These are phyloP conservation scores for Epichloe sibirici DNA, from an alignment of 2,329 filamentous ascomycete species.

Conservation along the genomic window DNA sequence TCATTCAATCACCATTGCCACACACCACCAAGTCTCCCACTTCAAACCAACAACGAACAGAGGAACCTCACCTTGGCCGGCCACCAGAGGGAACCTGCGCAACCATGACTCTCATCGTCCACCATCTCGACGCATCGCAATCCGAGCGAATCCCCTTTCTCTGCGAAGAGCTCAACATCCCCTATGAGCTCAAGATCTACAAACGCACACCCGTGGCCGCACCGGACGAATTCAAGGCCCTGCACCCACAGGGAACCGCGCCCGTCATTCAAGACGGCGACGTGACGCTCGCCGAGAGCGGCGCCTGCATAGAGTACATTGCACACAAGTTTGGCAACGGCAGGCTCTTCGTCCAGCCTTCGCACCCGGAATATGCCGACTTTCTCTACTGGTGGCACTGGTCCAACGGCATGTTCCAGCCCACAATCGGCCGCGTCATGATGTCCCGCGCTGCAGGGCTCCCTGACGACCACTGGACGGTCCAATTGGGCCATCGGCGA, in stretches of 20 bases:
- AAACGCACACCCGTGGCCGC: conserved; percentile 21
- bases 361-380: conserved; percentile 39
- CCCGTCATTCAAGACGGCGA: conserved; percentile 47
- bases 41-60: too few species aligned
- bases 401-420: conserved; percentile 32
- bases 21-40: too few species aligned
- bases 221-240: conserved; percentile 25
- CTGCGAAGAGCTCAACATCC: conserved; percentile 48
- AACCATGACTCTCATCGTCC: conserved; percentile 25
- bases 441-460: conserved; percentile 12
- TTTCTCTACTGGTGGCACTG: conserved; percentile 57
- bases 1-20: too few species aligned
- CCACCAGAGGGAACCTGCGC: too few species aligned
- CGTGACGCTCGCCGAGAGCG: conserved; percentile 45
- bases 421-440: conserved; percentile 26
- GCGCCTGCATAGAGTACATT: conserved; percentile 51
- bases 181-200: conserved; percentile 26
- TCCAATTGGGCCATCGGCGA: conserved; percentile 19
- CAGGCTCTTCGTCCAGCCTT: conserved; percentile 31
- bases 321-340: conserved; percentile 38
- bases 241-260: conserved; percentile 40
- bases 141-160: conserved; percentile 54
- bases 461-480: conserved; percentile 13
- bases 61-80: too few species aligned
- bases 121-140: conserved; percentile 46